Evolutionary conservation across 192 early-diverging fungal species (phyloP).

Genomic region (Gaertneriomyces semiglobifer): DNA sequence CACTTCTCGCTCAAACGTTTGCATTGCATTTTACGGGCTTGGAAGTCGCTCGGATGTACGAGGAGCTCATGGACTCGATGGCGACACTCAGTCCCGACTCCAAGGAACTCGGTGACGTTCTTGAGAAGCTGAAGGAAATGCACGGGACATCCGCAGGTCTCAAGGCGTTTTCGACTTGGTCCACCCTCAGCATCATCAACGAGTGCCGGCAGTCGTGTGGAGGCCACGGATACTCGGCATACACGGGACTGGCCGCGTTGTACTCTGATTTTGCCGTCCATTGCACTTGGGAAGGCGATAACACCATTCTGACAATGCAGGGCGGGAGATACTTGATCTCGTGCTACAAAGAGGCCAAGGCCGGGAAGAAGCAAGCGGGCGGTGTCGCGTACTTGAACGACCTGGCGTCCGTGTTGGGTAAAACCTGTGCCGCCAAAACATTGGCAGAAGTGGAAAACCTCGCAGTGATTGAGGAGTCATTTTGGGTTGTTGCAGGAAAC

Average conservation of each 20-base stretch:
- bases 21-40: constrained; percentile 88
- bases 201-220: constrained; percentile 86
- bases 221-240: constrained; percentile 90
- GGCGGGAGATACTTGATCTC: constrained; percentile 80
- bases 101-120: constrained; percentile 57
- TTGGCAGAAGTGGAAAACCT: constrained; percentile 52
- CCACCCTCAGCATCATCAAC: constrained; percentile 83
- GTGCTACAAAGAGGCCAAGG: constrained; percentile 67
- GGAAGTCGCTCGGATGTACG: constrained; percentile 76
- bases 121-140: constrained; percentile 83
- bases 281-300: constrained; percentile 63
- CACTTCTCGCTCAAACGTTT: constrained; percentile 83
- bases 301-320: constrained; percentile 88
- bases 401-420: constrained; percentile 40
- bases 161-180: constrained; percentile 94
- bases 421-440: constrained; percentile 49
- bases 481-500: constrained; percentile 76
- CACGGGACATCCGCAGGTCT: constrained; percentile 88
- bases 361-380: constrained; percentile 54
- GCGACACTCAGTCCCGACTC: constrained; percentile 61
- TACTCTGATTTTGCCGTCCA: constrained; percentile 84
- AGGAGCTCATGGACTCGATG: constrained; percentile 71
- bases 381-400: constrained; percentile 75
- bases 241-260: constrained; percentile 81
- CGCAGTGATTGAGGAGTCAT: constrained; percentile 70